Percentiles rank a stretch among this genome's conserved stretches.
These are phyloP conservation scores for Juncus inflexus DNA, from an alignment of 176 grass and related monocot species.

Conservation along the genomic window DNA sequence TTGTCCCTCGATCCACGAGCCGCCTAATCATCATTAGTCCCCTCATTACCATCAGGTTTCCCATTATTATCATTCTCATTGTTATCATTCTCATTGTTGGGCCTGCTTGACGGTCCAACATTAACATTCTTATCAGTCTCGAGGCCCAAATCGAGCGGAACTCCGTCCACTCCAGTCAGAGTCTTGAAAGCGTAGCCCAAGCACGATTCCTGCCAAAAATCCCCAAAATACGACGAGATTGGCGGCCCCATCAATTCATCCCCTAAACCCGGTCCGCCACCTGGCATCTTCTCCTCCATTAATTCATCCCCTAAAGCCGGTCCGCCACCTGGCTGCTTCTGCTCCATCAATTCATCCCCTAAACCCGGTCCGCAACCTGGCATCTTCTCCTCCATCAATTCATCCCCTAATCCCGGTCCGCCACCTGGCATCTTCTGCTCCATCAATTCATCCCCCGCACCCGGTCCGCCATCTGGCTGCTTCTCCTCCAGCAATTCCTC, in stretches of 20 bases:
- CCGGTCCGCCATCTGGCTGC: too few species aligned
- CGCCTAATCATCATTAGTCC: too few species aligned
- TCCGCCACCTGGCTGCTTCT: too few species aligned
- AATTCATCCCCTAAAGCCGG: too few species aligned
- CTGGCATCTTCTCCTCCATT: too few species aligned
- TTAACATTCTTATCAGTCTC: constrained; percentile 7
- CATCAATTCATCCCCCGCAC: too few species aligned
- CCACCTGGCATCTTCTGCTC: too few species aligned
- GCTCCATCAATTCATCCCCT: too few species aligned
- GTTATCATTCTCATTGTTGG: background rate
- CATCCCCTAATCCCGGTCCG: background rate
- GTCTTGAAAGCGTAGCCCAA: constrained; percentile 28
- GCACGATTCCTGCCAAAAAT: constrained; percentile 27
- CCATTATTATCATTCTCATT: constrained; percentile 2
- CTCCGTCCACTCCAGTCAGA: background rate
- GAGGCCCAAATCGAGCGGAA: background rate
- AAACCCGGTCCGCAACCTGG: background rate
- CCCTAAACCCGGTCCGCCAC: too few species aligned
- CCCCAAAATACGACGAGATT: constrained; percentile 17
- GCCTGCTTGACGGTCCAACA: background rate
- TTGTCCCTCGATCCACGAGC: too few species aligned
- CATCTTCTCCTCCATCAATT: constrained; percentile 22
- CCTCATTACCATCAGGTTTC: too few species aligned
- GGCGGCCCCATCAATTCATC: constrained; percentile 15
- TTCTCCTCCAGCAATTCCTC: too few species aligned